These are phyloP conservation scores for Xylaria curta DNA, from an alignment of 495 filamentous ascomycete species.

Conservation along the genomic window DNA sequence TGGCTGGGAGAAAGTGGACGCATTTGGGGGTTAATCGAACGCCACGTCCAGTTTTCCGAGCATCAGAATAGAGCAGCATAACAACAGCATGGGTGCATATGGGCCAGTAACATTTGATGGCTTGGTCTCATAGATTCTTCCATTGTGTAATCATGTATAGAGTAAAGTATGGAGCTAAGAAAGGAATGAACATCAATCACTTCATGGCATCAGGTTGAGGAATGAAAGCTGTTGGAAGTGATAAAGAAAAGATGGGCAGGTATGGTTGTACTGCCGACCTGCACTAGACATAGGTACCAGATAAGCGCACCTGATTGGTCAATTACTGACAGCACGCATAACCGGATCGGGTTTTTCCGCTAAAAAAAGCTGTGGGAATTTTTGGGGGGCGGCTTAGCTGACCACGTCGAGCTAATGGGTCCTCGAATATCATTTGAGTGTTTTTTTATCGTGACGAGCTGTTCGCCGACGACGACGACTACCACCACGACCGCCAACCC, in stretches of 20 bases:
- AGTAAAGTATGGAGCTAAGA: conserved; percentile 5
- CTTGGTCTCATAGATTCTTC: conserved; percentile 12
- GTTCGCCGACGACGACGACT: conserved; percentile 25
- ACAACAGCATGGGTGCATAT: conserved; percentile 9
- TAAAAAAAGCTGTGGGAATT: conserved; percentile 17
- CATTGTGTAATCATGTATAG: conserved; percentile 19
- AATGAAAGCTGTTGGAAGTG: background rate
- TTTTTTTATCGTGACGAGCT: conserved; percentile 34
- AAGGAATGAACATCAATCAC: background rate
- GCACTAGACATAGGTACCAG: background rate
- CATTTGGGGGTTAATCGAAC: background rate
- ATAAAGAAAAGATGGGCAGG: background rate
- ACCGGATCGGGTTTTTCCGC: conserved; percentile 46
- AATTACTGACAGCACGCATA: conserved; percentile 29
- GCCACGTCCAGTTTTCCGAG: background rate
- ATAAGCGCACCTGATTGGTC: conserved; percentile 32
- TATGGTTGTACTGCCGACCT: background rate
- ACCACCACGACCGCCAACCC: conserved; percentile 20
- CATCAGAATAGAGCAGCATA: conserved; percentile 12
- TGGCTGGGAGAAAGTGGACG: background rate
- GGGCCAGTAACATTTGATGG: conserved; percentile 10
- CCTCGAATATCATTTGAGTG: conserved; percentile 36
- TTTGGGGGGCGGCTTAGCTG: conserved; percentile 22
- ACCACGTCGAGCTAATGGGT: conserved; percentile 24
- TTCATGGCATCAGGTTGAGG: background rate